Evolutionary conservation across 192 early-diverging fungal species (phyloP).

Genomic region (Jimgerdemannia lactiflua): DNA sequence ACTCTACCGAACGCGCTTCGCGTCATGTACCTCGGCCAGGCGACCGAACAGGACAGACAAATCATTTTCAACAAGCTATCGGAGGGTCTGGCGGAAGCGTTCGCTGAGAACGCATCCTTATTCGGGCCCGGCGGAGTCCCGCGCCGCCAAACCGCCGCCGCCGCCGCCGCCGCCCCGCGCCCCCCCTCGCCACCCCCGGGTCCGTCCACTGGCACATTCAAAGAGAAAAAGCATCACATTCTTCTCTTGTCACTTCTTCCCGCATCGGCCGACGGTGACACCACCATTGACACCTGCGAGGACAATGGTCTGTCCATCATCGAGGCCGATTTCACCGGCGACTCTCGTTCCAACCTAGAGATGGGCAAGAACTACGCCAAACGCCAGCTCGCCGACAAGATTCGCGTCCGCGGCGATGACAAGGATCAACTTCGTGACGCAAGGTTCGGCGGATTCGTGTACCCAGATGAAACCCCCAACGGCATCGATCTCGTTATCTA

Average conservation of each 20-base stretch:
- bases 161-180: no score
- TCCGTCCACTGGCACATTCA: neutral
- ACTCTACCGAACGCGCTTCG: slow-evolving; percentile 16
- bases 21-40: slow-evolving; percentile 24
- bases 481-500: slow-evolving; percentile 35
- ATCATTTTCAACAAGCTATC: slow-evolving; percentile 22
- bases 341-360: neutral
- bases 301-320: slow-evolving; percentile 29
- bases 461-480: slow-evolving; percentile 26
- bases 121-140: neutral
- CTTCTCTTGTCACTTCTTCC: slow-evolving; percentile 2
- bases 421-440: slow-evolving; percentile 1
- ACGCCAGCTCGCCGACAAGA: neutral
- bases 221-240: slow-evolving; percentile 24
- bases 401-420: neutral
- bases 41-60: slow-evolving; percentile 15
- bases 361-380: neutral
- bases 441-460: slow-evolving; percentile 20
- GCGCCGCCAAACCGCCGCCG: no score
- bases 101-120: neutral
- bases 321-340: slow-evolving; percentile 31
- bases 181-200: neutral
- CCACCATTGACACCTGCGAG: slow-evolving; percentile 19
- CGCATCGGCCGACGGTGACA: neutral
- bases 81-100: slow-evolving; percentile 13